Conservation (phyloP, 2,329 filamentous ascomycete species). For the Parascedosporium putredinis region DNA sequence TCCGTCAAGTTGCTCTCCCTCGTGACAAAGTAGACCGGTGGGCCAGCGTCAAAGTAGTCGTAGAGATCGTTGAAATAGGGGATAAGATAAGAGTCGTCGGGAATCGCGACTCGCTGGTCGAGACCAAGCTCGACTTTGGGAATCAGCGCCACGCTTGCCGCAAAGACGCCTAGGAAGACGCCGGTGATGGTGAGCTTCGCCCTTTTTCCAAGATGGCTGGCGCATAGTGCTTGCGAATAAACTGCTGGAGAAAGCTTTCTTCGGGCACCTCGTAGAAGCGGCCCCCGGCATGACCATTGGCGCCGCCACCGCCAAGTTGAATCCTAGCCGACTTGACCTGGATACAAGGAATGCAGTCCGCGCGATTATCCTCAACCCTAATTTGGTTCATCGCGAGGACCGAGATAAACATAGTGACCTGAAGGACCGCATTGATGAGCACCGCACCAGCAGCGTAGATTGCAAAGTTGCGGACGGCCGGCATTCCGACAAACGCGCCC, state of each 20-base stretch:
- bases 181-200: slow-evolving; percentile 68
- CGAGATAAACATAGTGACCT: slow-evolving; percentile 94
- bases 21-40: slow-evolving; percentile 93
- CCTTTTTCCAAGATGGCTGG: slow-evolving; percentile 71
- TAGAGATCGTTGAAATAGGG: slow-evolving; percentile 95
- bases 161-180: slow-evolving; percentile 78
- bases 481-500: slow-evolving; percentile 93
- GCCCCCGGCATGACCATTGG: slow-evolving; percentile 46
- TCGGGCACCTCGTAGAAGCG: slow-evolving; percentile 66
- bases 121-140: slow-evolving; percentile 79
- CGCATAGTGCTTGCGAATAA: slow-evolving; percentile 86
- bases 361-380: slow-evolving; percentile 76
- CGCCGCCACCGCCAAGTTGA: slow-evolving; percentile 44
- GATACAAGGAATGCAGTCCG: slow-evolving; percentile 86
- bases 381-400: slow-evolving; percentile 85
- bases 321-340: slow-evolving; percentile 65
- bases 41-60: slow-evolving; percentile 80
- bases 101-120: slow-evolving; percentile 90
- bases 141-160: slow-evolving; percentile 72
- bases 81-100: slow-evolving; percentile 88
- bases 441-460: slow-evolving; percentile 93
- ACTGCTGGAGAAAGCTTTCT: slow-evolving; percentile 72
- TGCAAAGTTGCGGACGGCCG: slow-evolving; percentile 93
- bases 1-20: slow-evolving; percentile 69
- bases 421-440: slow-evolving; percentile 91